Base-by-base conservation (phyloP, 345 rosid species). In the Dovyalis caffra region DNA sequence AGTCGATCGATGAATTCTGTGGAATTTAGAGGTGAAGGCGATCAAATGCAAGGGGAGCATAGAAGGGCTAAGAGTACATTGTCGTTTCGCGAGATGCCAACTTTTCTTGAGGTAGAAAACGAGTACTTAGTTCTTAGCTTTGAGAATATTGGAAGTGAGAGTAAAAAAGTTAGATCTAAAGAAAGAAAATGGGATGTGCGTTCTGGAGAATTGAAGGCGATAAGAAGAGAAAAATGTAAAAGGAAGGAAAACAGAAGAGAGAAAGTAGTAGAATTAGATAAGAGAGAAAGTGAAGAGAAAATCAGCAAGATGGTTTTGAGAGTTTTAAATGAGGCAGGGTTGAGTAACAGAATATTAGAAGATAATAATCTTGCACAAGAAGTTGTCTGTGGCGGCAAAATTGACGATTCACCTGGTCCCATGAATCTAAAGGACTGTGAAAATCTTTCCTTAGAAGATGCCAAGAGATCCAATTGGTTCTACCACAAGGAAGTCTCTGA, bases 61-160 rank as follows among this genome's bases (percentile, higher is more conserved):
- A 72, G 71, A 70, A 70, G 87, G 49, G 83, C 83, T 26, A 85
- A 82, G 70, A 82, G 87, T 10, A 72, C 83, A 51, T 34, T 70
- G 71, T 81, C 89, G 14, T 75, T 85, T 43, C 69, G 63, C 0
- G 85, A 84, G 37, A 75, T 74, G 69, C 90, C 88, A 7, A 66
- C 81, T 40, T 88, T 78, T 77, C 63, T 90, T 68, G 95, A 90
- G 90, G 77, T 85, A 1, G 89, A 90, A 83, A 88, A 89, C 28
- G 84, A 87, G 3, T 89, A 86, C 82, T 80, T 87, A 53, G 87
- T 91, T 4, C 85, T 94, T 61, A 89, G 89, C 75, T 91, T 91
- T 70, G 92, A 83, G 70, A 83, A 80, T 26, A 73, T 8, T 35
- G 68, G 47, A 32, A 56, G 74, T 29, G 69, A 66, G 33, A 57